These are phyloP conservation scores for Inonotus hispidus DNA, from an alignment of 1,284 basidiomycete species.

Conservation along the genomic window DNA sequence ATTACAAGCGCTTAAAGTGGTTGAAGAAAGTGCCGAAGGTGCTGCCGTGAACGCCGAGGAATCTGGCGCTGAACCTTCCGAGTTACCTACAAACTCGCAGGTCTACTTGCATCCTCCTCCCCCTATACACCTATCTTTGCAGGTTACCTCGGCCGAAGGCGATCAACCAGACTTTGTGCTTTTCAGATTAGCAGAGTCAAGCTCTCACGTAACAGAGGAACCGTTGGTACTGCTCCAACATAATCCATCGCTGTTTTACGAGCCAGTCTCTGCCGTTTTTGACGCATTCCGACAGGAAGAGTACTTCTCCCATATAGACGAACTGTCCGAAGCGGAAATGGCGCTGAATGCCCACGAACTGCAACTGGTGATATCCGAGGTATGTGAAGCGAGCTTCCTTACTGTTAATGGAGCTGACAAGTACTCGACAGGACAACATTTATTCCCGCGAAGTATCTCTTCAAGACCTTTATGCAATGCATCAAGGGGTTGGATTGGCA, in stretches of 20 bases:
- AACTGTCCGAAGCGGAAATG: constrained; percentile 54
- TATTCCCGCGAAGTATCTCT: constrained; percentile 64
- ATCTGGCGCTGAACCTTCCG: not conserved
- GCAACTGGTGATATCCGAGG: constrained; percentile 59
- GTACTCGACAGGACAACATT: constrained; percentile 55
- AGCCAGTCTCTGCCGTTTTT: constrained; percentile 61
- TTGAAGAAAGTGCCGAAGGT: not conserved
- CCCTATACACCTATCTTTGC: constrained; percentile 56
- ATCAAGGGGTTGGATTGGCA: constrained; percentile 55
- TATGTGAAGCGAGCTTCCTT: constrained; percentile 27
- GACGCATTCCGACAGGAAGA: constrained; percentile 61
- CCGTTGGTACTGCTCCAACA: constrained; percentile 46
- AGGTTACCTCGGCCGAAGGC: constrained; percentile 27
- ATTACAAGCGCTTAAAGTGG: not conserved
- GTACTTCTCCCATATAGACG: constrained; percentile 39
- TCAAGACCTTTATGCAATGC: constrained; percentile 66
- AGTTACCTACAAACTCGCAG: not conserved
- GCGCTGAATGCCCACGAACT: constrained; percentile 64
- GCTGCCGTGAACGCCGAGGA: not conserved
- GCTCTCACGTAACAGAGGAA: constrained; percentile 11
- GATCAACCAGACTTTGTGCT: constrained; percentile 43
- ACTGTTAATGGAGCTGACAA: not conserved
- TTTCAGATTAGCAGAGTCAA: constrained; percentile 47
- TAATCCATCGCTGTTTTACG: constrained; percentile 66
- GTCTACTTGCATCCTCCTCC: constrained; percentile 38